Conservation (phyloP, 495 filamentous ascomycete species). For the Aspergillus egyptiacus region DNA sequence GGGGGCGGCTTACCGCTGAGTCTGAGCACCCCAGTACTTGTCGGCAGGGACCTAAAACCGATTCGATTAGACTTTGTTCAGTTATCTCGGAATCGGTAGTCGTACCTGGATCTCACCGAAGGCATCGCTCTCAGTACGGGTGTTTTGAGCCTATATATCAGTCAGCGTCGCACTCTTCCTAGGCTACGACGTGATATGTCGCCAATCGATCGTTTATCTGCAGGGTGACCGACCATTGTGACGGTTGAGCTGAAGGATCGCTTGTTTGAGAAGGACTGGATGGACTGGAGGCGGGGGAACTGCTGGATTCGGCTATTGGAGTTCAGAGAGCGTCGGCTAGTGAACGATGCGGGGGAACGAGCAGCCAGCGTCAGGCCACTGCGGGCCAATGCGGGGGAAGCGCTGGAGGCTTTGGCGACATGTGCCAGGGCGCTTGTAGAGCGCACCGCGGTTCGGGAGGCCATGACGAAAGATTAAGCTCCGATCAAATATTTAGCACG, state of each 20-base stretch:
- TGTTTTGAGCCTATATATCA: slow-evolving; percentile 31
- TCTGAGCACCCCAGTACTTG: slow-evolving; percentile 99
- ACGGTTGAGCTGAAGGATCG: slow-evolving; percentile 40
- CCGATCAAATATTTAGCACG: background rate
- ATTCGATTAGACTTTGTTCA: slow-evolving; percentile 16
- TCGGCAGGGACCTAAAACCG: slow-evolving; percentile 65
- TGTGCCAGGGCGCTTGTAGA: slow-evolving; percentile 40
- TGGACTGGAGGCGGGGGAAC: slow-evolving; percentile 39
- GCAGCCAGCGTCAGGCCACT: slow-evolving; percentile 22
- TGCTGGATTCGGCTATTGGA: slow-evolving; percentile 32
- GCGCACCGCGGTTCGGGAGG: slow-evolving; percentile 42
- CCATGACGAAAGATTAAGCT: slow-evolving; percentile 15
- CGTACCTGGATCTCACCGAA: slow-evolving; percentile 81
- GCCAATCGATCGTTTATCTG: background rate
- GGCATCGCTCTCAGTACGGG: slow-evolving; percentile 85
- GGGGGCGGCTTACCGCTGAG: slow-evolving; percentile 61
- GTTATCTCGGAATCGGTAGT: background rate
- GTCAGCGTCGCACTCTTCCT: slow-evolving; percentile 1
- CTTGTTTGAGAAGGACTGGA: slow-evolving; percentile 33
- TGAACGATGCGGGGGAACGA: slow-evolving; percentile 26
- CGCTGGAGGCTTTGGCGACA: slow-evolving; percentile 20
- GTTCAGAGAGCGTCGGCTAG: slow-evolving; percentile 30
- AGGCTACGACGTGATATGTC: background rate
- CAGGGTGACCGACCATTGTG: slow-evolving; percentile 33
- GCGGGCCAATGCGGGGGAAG: slow-evolving; percentile 34